Evolutionary conservation across 192 early-diverging fungal species (phyloP).

Genomic region (Mortierella antarctica): DNA sequence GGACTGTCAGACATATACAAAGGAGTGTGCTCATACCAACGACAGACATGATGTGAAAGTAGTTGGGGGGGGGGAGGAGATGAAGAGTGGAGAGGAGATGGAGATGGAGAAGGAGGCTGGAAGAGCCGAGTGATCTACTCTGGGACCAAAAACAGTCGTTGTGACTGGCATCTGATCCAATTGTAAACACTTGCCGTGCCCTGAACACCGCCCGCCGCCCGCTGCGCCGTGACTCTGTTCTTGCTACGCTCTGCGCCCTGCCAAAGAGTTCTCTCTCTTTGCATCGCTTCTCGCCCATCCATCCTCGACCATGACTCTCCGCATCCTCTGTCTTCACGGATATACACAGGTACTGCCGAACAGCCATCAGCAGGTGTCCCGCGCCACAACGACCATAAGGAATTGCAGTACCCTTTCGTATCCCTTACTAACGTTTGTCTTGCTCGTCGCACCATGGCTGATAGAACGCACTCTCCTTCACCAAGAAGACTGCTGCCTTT

Average conservation of each 20-base stretch:
- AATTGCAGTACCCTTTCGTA: too few relatives aligned
- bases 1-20: not conserved
- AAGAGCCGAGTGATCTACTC: too few relatives aligned
- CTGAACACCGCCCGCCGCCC: too few relatives aligned
- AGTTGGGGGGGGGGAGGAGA: not conserved
- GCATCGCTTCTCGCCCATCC: not conserved
- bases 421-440: not conserved
- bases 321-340: constrained; percentile 66
- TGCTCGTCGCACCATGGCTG: not conserved
- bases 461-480: constrained; percentile 59
- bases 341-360: constrained; percentile 51
- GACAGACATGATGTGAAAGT: constrained; percentile 40
- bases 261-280: not conserved
- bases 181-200: too few relatives aligned
- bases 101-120: not conserved
- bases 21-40: constrained; percentile 23
- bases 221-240: too few relatives aligned
- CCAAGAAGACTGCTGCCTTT: constrained; percentile 65
- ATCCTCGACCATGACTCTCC: constrained; percentile 43
- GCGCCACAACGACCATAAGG: not conserved
- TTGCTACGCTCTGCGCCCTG: not conserved
- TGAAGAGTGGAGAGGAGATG: constrained; percentile 5
- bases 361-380: too few relatives aligned
- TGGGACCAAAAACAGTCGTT: too few relatives aligned
- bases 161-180: too few relatives aligned